Conservation (phyloP, 805 yeast genomes). For the Lipomyces sp. region DNA sequence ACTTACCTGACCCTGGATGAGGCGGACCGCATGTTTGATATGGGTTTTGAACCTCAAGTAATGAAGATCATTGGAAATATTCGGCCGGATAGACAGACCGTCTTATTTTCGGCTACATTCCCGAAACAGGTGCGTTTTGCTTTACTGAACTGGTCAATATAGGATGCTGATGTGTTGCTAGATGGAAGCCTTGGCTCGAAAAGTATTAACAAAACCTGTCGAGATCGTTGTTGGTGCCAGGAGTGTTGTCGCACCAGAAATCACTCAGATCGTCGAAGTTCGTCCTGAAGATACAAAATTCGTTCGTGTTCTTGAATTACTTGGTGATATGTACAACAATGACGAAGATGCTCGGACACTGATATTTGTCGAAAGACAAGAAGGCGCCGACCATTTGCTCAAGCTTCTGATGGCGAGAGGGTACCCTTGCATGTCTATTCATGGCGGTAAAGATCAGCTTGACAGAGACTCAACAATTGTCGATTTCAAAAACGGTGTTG, state of each 20-base stretch:
- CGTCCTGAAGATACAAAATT: conserved; percentile 64
- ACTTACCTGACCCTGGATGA: conserved; percentile 91
- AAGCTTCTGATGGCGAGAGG: conserved; percentile 58
- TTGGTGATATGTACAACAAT: conserved; percentile 53
- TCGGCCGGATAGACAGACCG: conserved; percentile 86
- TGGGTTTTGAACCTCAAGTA: conserved; percentile 97
- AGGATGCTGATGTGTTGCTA: conserved; percentile 46
- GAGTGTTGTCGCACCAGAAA: conserved; percentile 79
- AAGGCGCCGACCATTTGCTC: conserved; percentile 75
- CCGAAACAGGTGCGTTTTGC: conserved; percentile 50
- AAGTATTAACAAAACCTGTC: conserved; percentile 65
- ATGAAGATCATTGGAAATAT: conserved; percentile 74
- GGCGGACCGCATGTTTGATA: conserved; percentile 94
- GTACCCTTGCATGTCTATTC: conserved; percentile 69
- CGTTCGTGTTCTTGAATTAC: conserved; percentile 54
- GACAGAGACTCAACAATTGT: conserved; percentile 78
- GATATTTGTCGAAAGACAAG: conserved; percentile 87
- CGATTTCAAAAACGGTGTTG: conserved; percentile 65
- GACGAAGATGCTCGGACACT: conserved; percentile 54
- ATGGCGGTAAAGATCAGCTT: conserved; percentile 88
- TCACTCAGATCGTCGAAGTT: conserved; percentile 71
- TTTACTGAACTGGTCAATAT: neutral
- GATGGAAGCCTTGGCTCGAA: conserved; percentile 74
- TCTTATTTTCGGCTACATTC: conserved; percentile 91
- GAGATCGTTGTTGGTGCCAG: conserved; percentile 81